Evolutionary conservation across 2,329 filamentous ascomycete species (phyloP).

Genomic region (Aspergillus transmontanensis): DNA sequence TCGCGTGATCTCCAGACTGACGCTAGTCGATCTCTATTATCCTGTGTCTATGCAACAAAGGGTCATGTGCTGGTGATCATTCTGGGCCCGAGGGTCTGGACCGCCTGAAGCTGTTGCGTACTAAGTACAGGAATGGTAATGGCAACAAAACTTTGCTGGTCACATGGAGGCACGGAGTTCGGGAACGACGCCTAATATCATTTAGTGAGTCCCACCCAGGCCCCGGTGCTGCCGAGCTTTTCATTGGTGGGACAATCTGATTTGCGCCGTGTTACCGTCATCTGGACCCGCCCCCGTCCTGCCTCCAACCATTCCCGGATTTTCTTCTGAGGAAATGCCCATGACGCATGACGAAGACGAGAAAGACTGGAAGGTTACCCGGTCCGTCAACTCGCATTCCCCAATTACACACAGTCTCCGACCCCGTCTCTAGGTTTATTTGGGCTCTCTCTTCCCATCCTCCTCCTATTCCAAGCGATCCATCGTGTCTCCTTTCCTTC

Average conservation of each 20-base stretch:
- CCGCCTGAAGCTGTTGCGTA: neutral
- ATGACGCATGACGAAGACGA: constrained; percentile 17
- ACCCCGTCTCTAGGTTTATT: constrained; percentile 2
- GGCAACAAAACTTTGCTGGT: constrained; percentile 29
- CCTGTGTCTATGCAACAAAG: neutral
- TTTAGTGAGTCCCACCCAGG: constrained; percentile 15
- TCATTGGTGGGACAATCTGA: constrained; percentile 35
- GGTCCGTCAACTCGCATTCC: constrained; percentile 10
- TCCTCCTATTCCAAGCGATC: neutral
- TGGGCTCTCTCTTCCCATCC: constrained; percentile 5
- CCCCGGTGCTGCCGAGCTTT: constrained; percentile 22
- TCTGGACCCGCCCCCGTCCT: constrained; percentile 26
- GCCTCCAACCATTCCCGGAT: constrained; percentile 26
- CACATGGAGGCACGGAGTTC: constrained; percentile 30
- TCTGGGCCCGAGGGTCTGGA: constrained; percentile 2
- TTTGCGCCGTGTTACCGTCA: constrained; percentile 26
- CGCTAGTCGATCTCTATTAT: neutral
- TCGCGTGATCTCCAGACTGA: neutral
- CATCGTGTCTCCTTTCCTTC: neutral
- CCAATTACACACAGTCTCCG: neutral
- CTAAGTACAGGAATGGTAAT: constrained; percentile 10
- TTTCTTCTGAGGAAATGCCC: constrained; percentile 1
- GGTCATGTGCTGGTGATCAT: neutral
- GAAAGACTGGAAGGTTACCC: constrained; percentile 27
- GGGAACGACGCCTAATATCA: constrained; percentile 24